phyloP scores from a whole-genome alignment of 2,329 filamentous ascomycete genomes.

The Mariannaea elegans region DNA sequence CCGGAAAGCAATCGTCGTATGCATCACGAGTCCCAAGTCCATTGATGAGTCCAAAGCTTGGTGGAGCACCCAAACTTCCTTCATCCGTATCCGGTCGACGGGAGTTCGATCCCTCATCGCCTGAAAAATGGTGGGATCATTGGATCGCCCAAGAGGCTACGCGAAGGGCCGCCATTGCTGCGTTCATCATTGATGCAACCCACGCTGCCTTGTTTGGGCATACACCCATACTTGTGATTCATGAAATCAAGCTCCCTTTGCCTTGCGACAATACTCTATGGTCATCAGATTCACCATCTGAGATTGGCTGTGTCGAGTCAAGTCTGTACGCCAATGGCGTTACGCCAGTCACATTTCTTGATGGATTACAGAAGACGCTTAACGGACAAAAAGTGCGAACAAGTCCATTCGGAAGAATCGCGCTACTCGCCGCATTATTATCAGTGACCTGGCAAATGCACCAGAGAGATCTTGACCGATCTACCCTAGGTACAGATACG shows the following conservation, averaged over 20 bases:
- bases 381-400: slow-evolving; percentile 40
- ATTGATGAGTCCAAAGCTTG: slow-evolving; percentile 34
- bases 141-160: slow-evolving; percentile 44
- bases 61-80: slow-evolving; percentile 18
- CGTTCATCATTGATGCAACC: slow-evolving; percentile 41
- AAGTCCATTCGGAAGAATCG: slow-evolving; percentile 40
- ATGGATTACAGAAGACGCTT: slow-evolving; percentile 38
- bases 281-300: slow-evolving; percentile 41
- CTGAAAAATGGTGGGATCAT: slow-evolving; percentile 43
- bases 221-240: slow-evolving; percentile 40
- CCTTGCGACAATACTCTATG: slow-evolving; percentile 42
- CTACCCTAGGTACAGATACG: slow-evolving; percentile 37
- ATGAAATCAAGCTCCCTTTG: slow-evolving; percentile 41
- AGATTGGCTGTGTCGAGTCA: slow-evolving; percentile 41
- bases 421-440: slow-evolving; percentile 34
- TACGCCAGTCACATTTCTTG: slow-evolving; percentile 40
- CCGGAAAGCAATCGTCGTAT: slow-evolving; percentile 40
- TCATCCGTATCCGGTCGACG: slow-evolving; percentile 18
- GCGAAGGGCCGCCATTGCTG: slow-evolving; percentile 37
- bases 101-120: slow-evolving; percentile 30
- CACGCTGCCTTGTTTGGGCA: slow-evolving; percentile 42
- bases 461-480: slow-evolving; percentile 38
- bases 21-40: slow-evolving; percentile 38
- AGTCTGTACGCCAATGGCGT: slow-evolving; percentile 41
- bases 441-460: slow-evolving; percentile 43